A percentile compares a stretch with the other conserved stretches of the same genome.
Conservation (phyloP, 495 filamentous ascomycete species). For the Neurospora discreta region DNA sequence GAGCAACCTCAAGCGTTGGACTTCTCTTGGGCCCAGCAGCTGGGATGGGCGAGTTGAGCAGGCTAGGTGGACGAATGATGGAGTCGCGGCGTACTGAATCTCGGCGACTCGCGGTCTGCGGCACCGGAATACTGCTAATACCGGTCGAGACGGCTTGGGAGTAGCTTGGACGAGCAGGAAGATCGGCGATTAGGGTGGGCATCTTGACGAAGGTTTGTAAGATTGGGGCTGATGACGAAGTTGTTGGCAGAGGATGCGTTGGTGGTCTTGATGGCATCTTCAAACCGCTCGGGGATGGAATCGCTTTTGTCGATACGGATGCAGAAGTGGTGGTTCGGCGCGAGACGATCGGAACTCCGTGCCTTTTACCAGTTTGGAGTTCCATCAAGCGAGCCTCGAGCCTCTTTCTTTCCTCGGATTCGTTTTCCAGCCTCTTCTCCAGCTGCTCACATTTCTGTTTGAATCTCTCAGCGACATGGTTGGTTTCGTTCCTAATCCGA, state of each 20-base stretch:
- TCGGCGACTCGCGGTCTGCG: not conserved
- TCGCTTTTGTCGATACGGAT: not conserved
- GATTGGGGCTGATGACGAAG: not conserved
- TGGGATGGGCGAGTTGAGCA: conserved; percentile 1
- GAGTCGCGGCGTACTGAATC: conserved; percentile 1
- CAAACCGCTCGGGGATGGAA: conserved; percentile 4
- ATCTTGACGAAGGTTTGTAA: not conserved
- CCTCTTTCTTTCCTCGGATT: conserved; percentile 10
- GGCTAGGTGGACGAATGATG: not conserved
- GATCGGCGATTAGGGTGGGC: conserved; percentile 2
- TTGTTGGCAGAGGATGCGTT: conserved; percentile 3
- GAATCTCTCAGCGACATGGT: conserved; percentile 9
- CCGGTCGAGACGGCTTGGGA: conserved; percentile 7
- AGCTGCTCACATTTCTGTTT: conserved; percentile 16
- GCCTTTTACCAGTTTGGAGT: conserved; percentile 1
- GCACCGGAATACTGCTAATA: not conserved
- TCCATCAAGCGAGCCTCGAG: conserved; percentile 10
- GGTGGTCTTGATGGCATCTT: conserved; percentile 9
- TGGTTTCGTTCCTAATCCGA: conserved; percentile 18
- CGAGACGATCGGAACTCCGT: not conserved
- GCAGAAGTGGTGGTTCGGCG: not conserved
- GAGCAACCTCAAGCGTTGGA: conserved; percentile 6
- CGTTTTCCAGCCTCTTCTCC: conserved; percentile 20
- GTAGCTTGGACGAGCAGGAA: conserved; percentile 10
- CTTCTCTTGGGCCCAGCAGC: not conserved